phyloP scores from a whole-genome alignment of 2,329 filamentous ascomycete species.

The Orbilia brochopaga region DNA sequence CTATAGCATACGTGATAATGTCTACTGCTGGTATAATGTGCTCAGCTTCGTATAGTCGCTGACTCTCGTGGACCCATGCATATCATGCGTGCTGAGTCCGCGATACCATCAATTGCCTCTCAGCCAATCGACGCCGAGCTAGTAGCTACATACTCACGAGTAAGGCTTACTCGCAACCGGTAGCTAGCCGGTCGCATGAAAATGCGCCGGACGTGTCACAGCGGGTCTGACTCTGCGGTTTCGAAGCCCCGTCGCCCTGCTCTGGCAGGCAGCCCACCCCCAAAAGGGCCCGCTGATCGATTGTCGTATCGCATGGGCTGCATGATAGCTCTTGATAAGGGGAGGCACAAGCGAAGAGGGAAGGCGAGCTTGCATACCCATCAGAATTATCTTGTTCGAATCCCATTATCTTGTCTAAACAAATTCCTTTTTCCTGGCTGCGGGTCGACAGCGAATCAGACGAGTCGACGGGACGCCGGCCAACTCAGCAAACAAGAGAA shows the following conservation, averaged over 20 bases:
- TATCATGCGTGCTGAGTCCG: no score
- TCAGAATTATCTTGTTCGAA: no score
- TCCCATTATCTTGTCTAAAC: no score
- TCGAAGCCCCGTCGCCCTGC: background rate
- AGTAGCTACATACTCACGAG: background rate
- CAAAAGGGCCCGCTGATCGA: conserved; percentile 33
- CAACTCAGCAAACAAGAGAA: background rate
- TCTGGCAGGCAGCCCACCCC: conserved; percentile 6
- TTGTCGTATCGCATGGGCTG: conserved; percentile 50
- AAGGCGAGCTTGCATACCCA: conserved; percentile 33
- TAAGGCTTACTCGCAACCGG: background rate
- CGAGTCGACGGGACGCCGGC: background rate
- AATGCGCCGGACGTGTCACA: no score
- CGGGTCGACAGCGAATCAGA: background rate
- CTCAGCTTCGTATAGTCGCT: no score
- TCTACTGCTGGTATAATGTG: no score
- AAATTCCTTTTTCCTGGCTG: background rate
- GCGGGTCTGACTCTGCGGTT: background rate
- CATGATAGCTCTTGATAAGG: conserved; percentile 48
- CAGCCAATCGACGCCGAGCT: background rate
- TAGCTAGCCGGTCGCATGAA: no score
- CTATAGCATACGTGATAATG: no score
- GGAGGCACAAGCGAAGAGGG: conserved; percentile 47
- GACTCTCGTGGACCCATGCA: no score
- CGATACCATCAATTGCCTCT: no score